These are phyloP conservation scores for Kuraishia ogatae DNA, from an alignment of 805 yeast species.

Conservation along the genomic window DNA sequence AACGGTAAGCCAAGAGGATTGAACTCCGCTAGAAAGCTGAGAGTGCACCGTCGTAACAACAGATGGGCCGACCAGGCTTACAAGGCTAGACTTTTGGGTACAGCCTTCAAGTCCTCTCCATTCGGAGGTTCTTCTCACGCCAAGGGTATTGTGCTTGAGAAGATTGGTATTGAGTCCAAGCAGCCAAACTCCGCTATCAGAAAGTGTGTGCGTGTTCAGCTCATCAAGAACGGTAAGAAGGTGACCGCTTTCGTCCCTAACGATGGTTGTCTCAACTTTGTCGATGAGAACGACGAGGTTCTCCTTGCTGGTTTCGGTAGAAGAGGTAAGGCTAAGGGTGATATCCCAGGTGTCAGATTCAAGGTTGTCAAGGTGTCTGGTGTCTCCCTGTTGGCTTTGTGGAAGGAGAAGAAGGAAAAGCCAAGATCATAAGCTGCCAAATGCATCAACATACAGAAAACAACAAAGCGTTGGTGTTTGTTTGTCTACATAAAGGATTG, in stretches of 20 bases:
- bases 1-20: conserved; percentile 99
- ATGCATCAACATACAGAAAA: not conserved
- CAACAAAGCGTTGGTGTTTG: not conserved
- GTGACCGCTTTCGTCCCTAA: conserved; percentile 99
- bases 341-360: conserved; percentile 99
- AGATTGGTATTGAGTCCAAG: conserved; percentile 99
- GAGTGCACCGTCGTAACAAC: conserved; percentile 99
- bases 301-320: conserved; percentile 99
- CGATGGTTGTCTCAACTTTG: conserved; percentile 99
- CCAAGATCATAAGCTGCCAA: conserved; percentile 80
- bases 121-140: conserved; percentile 99
- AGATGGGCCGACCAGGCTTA: conserved; percentile 99
- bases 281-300: conserved; percentile 99
- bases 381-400: conserved; percentile 98
- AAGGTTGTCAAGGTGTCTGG: conserved; percentile 99
- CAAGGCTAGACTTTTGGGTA: conserved; percentile 98
- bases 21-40: conserved; percentile 99
- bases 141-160: conserved; percentile 99
- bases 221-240: conserved; percentile 99
- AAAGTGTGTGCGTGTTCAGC: conserved; percentile 99
- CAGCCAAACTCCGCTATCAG: conserved; percentile 99
- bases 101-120: conserved; percentile 99
- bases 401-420: conserved; percentile 99
- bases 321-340: conserved; percentile 99
- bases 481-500: not conserved